Conservation (phyloP, 2,329 filamentous ascomycete species). For the Talaromyces sp. region DNA sequence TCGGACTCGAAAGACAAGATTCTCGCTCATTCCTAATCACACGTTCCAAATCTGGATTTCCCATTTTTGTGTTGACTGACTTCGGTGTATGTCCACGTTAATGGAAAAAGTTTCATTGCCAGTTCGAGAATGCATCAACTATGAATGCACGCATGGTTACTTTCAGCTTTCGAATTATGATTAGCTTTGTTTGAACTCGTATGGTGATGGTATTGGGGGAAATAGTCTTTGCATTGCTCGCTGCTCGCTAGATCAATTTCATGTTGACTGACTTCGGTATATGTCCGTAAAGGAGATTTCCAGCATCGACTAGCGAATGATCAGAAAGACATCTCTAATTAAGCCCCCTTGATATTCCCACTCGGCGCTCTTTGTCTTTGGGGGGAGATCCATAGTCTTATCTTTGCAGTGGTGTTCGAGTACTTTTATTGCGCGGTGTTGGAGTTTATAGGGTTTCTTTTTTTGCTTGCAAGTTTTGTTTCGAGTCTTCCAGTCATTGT, state of each 20-base stretch:
- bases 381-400: neutral
- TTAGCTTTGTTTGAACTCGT: neutral
- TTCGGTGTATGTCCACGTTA: conserved; percentile 18
- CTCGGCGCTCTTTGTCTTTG: neutral
- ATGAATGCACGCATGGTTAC: neutral
- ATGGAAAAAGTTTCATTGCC: neutral
- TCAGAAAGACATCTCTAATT: neutral
- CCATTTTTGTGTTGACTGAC: conserved; percentile 18
- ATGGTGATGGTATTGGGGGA: neutral
- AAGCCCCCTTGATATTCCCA: neutral
- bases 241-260: neutral
- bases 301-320: neutral
- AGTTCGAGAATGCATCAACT: neutral
- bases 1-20: neutral
- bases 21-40: neutral
- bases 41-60: conserved; percentile 6
- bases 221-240: neutral
- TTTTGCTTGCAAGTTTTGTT: neutral
- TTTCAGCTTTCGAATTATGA: neutral
- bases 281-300: conserved; percentile 3
- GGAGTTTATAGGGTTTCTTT: neutral
- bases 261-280: conserved; percentile 7
- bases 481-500: neutral
- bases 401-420: neutral
- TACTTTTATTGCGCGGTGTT: neutral